Evolutionary conservation across 1,284 basidiomycete species (phyloP), one percentile per base, ranked within the genome.

Genomic region (Exobasidium rhododendri): DNA sequence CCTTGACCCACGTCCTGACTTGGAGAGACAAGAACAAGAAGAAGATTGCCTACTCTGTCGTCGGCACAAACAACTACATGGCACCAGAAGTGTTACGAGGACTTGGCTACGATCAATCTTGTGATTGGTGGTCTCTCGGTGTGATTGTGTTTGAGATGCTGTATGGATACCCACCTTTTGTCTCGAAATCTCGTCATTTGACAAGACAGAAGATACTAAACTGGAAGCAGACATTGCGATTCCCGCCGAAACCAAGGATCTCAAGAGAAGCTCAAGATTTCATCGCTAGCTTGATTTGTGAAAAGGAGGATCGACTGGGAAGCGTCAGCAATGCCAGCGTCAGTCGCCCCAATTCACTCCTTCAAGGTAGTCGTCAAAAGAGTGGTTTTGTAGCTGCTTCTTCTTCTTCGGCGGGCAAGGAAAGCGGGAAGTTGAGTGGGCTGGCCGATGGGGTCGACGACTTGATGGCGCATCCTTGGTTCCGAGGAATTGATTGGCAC

Each of bases 101-200:
- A 0, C 71, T 81, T 75, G 94, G 93, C 26, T 97, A 97, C 81
- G 88, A 90, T 52, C 94, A 91, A 81, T 90, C 89, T 35, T 96
- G 92, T 79, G 94, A 97, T 78, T 97, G 93, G 93, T 97, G 94
- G 94, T 92, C 90, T 79, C 84, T 97, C 53, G 93, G 93, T 24
- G 89, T 94, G 58, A 94, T 96, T 78, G 88, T 92, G 63, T 67
- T 69, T 49, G 80, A 81, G 62, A 79, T 79, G 75, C 68, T 80
- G 45, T 76, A 63, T 71, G 93, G 91, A 57, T 94, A 90, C 80
- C 93, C 93, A 17, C 93, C 94, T 0, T 82, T 82, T 58, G 79
- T 79, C 1, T 77, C 75, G 43, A 80, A 77, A 53, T 73, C 71
- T 32, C 59, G 75, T 22, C 75, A 77, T 46, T 57, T 75, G 22